phyloP scores from a whole-genome alignment of 352 stramenopile genomes.

The Pythium brachiatum region DNA sequence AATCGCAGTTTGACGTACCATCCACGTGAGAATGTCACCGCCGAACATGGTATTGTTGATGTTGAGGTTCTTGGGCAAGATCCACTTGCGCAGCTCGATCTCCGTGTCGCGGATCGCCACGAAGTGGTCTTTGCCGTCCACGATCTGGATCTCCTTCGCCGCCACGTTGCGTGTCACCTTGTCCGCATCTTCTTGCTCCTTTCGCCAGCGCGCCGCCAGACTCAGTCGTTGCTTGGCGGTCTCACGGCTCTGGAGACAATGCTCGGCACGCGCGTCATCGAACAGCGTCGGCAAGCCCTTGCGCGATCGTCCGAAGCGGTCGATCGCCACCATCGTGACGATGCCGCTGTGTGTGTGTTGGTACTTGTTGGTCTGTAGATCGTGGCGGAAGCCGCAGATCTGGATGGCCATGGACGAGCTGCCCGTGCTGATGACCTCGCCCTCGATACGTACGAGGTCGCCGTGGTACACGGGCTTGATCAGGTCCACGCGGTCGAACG shows the following conservation, averaged over 20 bases:
- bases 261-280: conserved; percentile 10
- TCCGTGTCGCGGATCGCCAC: conserved; percentile 49
- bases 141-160: conserved; percentile 18
- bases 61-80: conserved; percentile 69
- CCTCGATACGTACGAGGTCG: conserved; percentile 36
- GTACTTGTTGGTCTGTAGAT: conserved; percentile 24
- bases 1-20: too few relatives aligned
- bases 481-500: conserved; percentile 33
- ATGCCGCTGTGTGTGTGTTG: conserved; percentile 33
- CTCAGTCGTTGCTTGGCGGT: conserved; percentile 25
- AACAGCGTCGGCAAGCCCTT: conserved; percentile 29
- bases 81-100: conserved; percentile 70
- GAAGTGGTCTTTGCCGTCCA: conserved; percentile 20
- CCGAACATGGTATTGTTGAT: conserved; percentile 70
- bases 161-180: conserved; percentile 10
- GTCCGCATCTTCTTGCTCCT: conserved; percentile 30
- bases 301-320: conserved; percentile 21
- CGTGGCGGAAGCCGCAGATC: conserved; percentile 30
- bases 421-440: conserved; percentile 27
- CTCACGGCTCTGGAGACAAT: conserved; percentile 16
- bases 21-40: conserved; percentile 58
- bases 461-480: conserved; percentile 35
- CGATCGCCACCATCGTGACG: conserved; percentile 34
- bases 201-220: conserved; percentile 25
- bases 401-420: conserved; percentile 33